Evolutionary conservation across 2,329 filamentous ascomycete species (phyloP).

Genomic region (Pestalotiopsis fici): DNA sequence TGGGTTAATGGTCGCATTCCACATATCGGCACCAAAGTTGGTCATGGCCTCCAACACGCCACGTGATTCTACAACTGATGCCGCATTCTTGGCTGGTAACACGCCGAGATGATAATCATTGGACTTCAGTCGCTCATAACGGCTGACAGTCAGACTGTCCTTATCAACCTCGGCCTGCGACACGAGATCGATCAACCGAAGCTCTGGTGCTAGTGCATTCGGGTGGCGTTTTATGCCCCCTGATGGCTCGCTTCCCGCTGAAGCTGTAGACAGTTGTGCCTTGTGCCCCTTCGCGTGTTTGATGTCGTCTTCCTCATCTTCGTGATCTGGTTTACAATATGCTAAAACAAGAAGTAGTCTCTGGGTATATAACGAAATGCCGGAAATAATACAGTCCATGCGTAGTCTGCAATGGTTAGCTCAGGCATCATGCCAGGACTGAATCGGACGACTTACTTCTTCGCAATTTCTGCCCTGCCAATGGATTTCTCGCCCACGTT

Average conservation of each 20-base stretch:
- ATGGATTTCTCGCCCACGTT: slow-evolving; percentile 69
- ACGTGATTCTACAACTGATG: slow-evolving; percentile 62
- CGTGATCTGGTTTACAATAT: slow-evolving; percentile 76
- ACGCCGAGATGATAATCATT: slow-evolving; percentile 91
- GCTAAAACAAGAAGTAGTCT: slow-evolving; percentile 88
- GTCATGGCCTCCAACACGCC: slow-evolving; percentile 79
- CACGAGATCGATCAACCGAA: slow-evolving; percentile 85
- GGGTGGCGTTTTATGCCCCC: slow-evolving; percentile 70
- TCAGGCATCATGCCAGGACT: neutral
- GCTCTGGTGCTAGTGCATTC: slow-evolving; percentile 82
- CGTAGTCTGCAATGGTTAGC: slow-evolving; percentile 64
- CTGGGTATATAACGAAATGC: slow-evolving; percentile 93
- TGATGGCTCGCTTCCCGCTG: slow-evolving; percentile 57
- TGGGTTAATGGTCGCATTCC: slow-evolving; percentile 89
- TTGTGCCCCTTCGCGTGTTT: slow-evolving; percentile 35
- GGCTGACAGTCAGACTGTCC: slow-evolving; percentile 81
- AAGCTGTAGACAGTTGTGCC: slow-evolving; percentile 44
- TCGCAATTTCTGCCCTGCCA: slow-evolving; percentile 85
- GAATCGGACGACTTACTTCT: slow-evolving; percentile 66
- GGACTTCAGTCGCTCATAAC: slow-evolving; percentile 82
- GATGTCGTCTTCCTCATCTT: slow-evolving; percentile 46
- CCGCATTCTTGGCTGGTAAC: slow-evolving; percentile 71
- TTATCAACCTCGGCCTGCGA: slow-evolving; percentile 87
- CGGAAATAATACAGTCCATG: slow-evolving; percentile 97
- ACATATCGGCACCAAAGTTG: slow-evolving; percentile 73